Percentiles rank a stretch among this genome's conserved stretches.
These are phyloP conservation scores for Lachnellula occidentalis DNA, from an alignment of 2,329 filamentous ascomycete species.

Conservation along the genomic window DNA sequence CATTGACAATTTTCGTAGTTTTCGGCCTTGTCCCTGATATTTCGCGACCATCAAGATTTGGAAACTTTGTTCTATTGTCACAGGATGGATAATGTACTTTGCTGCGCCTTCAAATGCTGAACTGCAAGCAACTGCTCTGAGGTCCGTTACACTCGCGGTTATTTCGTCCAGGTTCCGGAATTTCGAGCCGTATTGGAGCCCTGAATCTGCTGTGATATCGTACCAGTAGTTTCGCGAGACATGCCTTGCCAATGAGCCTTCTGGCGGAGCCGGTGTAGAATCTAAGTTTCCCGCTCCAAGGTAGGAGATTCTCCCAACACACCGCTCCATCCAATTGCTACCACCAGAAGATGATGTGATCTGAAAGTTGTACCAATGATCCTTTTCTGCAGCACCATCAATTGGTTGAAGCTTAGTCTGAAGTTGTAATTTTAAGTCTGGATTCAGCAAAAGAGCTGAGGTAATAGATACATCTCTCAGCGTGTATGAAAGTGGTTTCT, in stretches of 20 bases:
- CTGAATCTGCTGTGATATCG: background rate
- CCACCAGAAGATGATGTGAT: constrained; percentile 1
- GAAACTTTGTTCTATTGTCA: constrained; percentile 2
- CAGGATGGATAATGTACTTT: constrained; percentile 3
- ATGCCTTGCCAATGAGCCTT: background rate
- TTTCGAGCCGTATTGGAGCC: background rate
- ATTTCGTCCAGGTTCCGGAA: background rate
- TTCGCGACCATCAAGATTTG: background rate
- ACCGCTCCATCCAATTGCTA: background rate
- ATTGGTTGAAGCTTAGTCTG: background rate
- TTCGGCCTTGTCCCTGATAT: constrained; percentile 1
- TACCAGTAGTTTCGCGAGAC: background rate
- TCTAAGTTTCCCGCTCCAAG: background rate
- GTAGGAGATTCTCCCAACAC: background rate
- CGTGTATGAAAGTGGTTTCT: background rate
- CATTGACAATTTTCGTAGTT: background rate
- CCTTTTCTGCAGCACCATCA: background rate
- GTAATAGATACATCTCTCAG: background rate
- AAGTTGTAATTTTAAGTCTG: background rate
- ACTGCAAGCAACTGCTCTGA: background rate
- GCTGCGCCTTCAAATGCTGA: background rate
- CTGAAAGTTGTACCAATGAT: constrained; percentile 1
- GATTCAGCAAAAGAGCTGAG: background rate
- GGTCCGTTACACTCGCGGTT: background rate
- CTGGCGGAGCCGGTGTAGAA: too few species aligned